A percentile compares a stretch with the other conserved stretches of the same genome.
These are phyloP conservation scores for Bolboschoenus planiculmis DNA, from an alignment of 176 grass and related monocot species.

Conservation along the genomic window DNA sequence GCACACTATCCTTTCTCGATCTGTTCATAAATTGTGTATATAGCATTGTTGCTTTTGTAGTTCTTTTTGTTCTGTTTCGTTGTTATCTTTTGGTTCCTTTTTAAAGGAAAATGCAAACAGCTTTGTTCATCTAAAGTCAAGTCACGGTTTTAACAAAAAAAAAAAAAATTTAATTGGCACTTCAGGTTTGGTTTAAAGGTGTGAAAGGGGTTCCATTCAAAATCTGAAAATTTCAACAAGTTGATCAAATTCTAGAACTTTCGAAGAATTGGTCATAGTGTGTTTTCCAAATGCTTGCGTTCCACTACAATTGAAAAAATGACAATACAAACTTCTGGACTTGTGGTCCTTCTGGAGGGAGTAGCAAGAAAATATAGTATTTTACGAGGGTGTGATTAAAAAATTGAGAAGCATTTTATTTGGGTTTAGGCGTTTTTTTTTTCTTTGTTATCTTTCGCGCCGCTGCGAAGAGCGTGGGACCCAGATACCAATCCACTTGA, in stretches of 20 bases:
- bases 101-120: not conserved
- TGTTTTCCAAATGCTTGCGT: not conserved
- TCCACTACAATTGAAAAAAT: not conserved
- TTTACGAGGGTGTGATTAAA: not conserved
- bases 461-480: not conserved
- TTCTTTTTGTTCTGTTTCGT: not conserved
- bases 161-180: not conserved
- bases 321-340: not conserved
- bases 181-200: not conserved
- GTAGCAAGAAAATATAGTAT: not conserved
- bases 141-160: not conserved
- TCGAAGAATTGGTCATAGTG: not conserved
- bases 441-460: not conserved
- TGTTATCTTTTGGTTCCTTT: not conserved
- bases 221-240: not conserved
- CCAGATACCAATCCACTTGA: slow-evolving; percentile 19
- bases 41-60: not conserved
- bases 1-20: not conserved
- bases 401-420: not conserved
- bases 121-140: not conserved
- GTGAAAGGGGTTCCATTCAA: not conserved
- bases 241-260: not conserved
- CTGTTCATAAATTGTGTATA: not conserved
- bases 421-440: not conserved
- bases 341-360: too few species aligned